Conservation (phyloP, 139 green algal species). For the Limnomonas spitsbergensis region DNA sequence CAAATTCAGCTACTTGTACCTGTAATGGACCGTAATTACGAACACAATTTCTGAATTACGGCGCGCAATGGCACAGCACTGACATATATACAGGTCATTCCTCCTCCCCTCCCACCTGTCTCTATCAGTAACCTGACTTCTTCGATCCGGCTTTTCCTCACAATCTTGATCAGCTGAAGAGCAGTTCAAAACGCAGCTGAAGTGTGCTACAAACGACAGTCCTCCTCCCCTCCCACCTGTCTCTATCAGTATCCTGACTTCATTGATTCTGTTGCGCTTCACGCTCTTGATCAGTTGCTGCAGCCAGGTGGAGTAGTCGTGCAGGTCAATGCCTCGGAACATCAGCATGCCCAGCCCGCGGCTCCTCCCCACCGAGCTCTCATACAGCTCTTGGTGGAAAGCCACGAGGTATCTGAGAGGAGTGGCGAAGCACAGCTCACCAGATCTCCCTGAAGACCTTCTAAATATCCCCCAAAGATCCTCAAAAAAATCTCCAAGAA, state of each 20-base stretch:
- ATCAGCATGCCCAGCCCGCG: neutral
- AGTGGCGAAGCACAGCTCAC: neutral
- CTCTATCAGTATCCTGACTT: constrained; percentile 17
- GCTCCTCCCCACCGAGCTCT: neutral
- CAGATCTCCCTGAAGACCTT: too few relatives aligned
- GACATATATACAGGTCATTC: neutral
- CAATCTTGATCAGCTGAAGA: constrained; percentile 23
- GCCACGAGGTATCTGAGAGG: neutral
- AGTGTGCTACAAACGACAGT: neutral
- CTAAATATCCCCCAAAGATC: too few relatives aligned
- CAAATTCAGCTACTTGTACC: too few relatives aligned
- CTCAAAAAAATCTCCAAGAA: too few relatives aligned
- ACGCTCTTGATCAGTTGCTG: constrained; percentile 21
- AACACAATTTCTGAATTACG: too few relatives aligned
- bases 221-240: constrained; percentile 12
- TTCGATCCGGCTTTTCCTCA: constrained; percentile 12
- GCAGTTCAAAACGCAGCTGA: too few relatives aligned
- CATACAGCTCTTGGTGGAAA: neutral
- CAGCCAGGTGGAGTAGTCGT: neutral
- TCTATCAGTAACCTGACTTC: constrained; percentile 18
- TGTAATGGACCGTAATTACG: too few relatives aligned
- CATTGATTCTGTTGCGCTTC: constrained; percentile 16
- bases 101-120: constrained; percentile 11
- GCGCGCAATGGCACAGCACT: too few relatives aligned
- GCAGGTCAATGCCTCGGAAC: neutral